Evolutionary conservation across 306 rosid species (phyloP), one percentile per base, ranked within the genome.

Genomic region (Citrullus colocynthis): DNA sequence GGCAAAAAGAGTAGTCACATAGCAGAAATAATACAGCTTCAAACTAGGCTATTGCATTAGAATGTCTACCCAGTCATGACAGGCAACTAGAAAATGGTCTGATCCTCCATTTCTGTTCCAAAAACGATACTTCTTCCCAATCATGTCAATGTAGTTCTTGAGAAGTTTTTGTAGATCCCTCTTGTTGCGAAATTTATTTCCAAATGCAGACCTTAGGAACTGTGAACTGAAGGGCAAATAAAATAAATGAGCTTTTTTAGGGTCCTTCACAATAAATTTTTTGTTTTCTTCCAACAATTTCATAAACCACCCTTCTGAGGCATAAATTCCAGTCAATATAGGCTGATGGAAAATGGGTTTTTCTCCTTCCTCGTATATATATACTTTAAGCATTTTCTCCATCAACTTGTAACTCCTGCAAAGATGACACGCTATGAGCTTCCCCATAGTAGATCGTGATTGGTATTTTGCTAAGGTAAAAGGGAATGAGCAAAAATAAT

Each of bases 251-350:
- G 97, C 98, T 80, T 88, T 91, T 63, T 79, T 82, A 6, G 97
- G 93, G 81, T 92, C 89, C 81, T 73, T 89, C 49, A 85, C 96
- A 51, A 77, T 66, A 81, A 92, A 89, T 24, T 77, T 84, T 76
- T 90, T 89, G 70, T 83, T 94, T 74, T 84, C 80, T 70, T 91
- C 92, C 79, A 92, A 85, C 78, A 90, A 81, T 82, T 90, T 94
- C 97, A 91, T 90, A 86, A 94, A 94, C 98, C 97, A 91, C 6
- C 98, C 97, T 78, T 94, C 97, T 4, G 98, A 90, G 49, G 98
- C 98, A 81, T 94, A 94, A 74, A 94, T 67, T 64, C 98, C 98
- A 51, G 90, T 88, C 91, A 90, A 83, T 81, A 62, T 79, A 20
- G 98, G 93, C 86, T 89, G 91, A 86, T 94, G 98, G 78, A 89